Conservation (phyloP, 768 basidiomycete genomes). For the Serendipita sp. region DNA sequence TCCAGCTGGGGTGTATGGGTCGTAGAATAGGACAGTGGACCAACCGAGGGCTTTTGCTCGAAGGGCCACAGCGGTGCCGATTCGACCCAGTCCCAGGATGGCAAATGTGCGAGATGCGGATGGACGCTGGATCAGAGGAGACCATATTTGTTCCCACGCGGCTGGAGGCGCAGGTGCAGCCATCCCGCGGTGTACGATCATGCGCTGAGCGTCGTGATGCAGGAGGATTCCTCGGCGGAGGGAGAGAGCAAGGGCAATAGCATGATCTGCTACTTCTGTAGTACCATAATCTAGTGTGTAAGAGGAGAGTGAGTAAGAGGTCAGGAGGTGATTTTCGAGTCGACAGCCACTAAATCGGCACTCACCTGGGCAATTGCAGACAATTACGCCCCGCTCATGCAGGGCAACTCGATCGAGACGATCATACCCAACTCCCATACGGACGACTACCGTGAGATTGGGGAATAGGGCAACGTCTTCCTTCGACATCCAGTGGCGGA, state of each 20-base stretch:
- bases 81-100: slow-evolving; percentile 13
- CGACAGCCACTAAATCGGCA: not conserved
- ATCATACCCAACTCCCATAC: slow-evolving; percentile 13
- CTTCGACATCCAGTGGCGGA: slow-evolving; percentile 7
- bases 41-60: slow-evolving; percentile 15
- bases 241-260: slow-evolving; percentile 12
- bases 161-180: slow-evolving; percentile 2
- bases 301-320: not conserved
- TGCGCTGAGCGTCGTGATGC: slow-evolving; percentile 14
- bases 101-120: slow-evolving; percentile 12
- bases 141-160: slow-evolving; percentile 8
- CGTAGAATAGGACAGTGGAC: slow-evolving; percentile 13
- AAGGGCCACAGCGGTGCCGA: slow-evolving; percentile 14
- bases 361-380: slow-evolving; percentile 13
- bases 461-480: slow-evolving; percentile 10
- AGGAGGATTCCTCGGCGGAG: slow-evolving; percentile 13
- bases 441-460: slow-evolving; percentile 12
- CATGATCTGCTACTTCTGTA: slow-evolving; percentile 15
- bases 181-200: not conserved
- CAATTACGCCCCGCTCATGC: slow-evolving; percentile 9
- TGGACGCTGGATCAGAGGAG: slow-evolving; percentile 10
- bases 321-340: not conserved
- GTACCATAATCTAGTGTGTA: slow-evolving; percentile 12
- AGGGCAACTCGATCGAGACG: slow-evolving; percentile 11
- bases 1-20: slow-evolving; percentile 12